phyloP scores from a whole-genome alignment of 768 basidiomycete genomes.

The Amanita muscaria region DNA sequence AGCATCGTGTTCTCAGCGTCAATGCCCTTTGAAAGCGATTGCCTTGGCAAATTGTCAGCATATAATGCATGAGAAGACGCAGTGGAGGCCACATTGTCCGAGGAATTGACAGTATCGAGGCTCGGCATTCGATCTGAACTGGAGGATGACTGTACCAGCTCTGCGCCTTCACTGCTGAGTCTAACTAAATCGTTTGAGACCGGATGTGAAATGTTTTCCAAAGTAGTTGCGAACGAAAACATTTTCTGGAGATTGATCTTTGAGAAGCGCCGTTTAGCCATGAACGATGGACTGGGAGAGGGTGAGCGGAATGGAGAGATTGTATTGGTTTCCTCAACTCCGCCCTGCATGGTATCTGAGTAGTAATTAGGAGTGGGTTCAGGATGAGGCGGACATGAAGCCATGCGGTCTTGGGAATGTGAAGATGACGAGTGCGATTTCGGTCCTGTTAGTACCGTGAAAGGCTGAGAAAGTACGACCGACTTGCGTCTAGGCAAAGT shows the following conservation, averaged over 20 bases:
- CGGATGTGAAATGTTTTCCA: no score
- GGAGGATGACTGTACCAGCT: background rate
- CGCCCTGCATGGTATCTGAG: conserved; percentile 5
- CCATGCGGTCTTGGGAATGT: conserved; percentile 22
- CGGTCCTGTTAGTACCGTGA: conserved; percentile 18
- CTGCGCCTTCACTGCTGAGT: background rate
- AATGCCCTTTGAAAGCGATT: no score
- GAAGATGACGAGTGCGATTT: conserved; percentile 18
- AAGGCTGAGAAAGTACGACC: conserved; percentile 29
- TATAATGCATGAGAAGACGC: no score
- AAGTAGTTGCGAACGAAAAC: conserved; percentile 27
- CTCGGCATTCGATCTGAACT: background rate
- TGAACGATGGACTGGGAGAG: conserved; percentile 27
- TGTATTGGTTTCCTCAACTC: background rate
- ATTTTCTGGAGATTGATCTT: conserved; percentile 29
- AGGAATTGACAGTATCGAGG: background rate
- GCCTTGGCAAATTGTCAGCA: no score
- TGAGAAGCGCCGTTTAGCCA: conserved; percentile 29
- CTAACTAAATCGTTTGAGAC: background rate
- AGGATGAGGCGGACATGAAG: conserved; percentile 16
- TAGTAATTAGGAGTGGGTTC: conserved; percentile 8
- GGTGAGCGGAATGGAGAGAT: conserved; percentile 16
- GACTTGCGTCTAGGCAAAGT: conserved; percentile 31
- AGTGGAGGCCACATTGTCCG: background rate
- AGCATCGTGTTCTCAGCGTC: background rate